Evolutionary conservation across 805 yeast species (phyloP), one percentile per base, ranked within the genome.

Genomic region (Saturnispora serradocipensis): DNA sequence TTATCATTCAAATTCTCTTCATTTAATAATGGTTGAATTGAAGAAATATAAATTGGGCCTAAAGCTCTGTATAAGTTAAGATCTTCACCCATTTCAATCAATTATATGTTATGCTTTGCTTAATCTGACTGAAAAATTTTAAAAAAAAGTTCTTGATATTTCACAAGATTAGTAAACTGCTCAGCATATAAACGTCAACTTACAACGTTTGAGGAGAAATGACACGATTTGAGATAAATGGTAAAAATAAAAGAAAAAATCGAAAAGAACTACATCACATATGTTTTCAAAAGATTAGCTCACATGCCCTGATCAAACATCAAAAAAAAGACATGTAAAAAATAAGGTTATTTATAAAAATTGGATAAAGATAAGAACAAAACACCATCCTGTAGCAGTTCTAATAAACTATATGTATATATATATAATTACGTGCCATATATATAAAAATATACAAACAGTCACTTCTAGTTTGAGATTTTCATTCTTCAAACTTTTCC

Each of bases 21-120:
- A 3, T 78, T 74, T 15, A 75, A 68, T 22, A 89, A 68, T 0
- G 96, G 86, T 48, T 77, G 78, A 20, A 84, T 70, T 0, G 93
- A 80, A 4, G 96, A 89, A 15, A 91, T 66, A 67, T 81, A 86
- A 2, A 91, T 75, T 8, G 83, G 82, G 25, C 95, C 95, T n/a
- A 87, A 66, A n/a, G 89, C 75, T 60, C 95, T 72, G 51, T 78
- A 73, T 38, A 54, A 32, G 45, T 30, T 46, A 45, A 46, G 53
- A 42, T 56, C 58, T 50, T 56, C 58, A 6, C 49, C 39, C 50
- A 47, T 40, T 18, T 20, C 32, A 20, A n/a, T 18, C 20, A 15
- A n/a, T 18, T 36, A 36, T n/a, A 36, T 15, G 2, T 25, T 36
- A 15, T 24, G 27, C n/a, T 15, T 13, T 24, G 18, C 28, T 10